These are phyloP conservation scores for Boletus huronensis DNA, from an alignment of 768 basidiomycete species.

Conservation along the genomic window DNA sequence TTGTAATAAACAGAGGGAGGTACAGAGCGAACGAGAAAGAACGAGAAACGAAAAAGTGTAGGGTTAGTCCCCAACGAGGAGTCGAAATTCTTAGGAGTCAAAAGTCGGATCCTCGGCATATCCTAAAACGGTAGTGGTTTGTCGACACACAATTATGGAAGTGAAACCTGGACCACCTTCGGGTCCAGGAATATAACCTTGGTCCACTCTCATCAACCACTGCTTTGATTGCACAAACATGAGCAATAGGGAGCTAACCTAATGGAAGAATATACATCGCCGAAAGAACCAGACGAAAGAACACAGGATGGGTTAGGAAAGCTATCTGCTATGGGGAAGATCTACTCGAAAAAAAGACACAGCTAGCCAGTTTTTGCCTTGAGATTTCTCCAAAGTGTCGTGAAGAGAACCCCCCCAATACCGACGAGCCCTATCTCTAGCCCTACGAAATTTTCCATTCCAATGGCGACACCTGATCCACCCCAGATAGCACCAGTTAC, in stretches of 20 bases:
- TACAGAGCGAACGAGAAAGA: too few species aligned
- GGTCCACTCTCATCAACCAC: neutral
- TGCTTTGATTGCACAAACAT: neutral
- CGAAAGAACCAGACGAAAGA: neutral
- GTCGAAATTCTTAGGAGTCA: too few species aligned
- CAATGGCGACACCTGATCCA: constrained; percentile 50
- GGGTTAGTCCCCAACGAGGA: too few species aligned
- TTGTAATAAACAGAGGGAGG: too few species aligned
- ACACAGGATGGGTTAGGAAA: neutral
- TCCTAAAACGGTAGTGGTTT: too few species aligned
- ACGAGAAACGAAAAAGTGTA: too few species aligned
- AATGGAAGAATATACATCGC: neutral
- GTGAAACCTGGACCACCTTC: too few species aligned
- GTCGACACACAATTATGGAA: too few species aligned
- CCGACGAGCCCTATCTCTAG: constrained; percentile 60
- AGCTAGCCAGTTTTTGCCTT: constrained; percentile 60
- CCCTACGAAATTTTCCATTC: constrained; percentile 59
- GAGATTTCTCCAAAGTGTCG: constrained; percentile 56
- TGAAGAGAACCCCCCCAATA: constrained; percentile 52
- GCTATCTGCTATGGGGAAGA: neutral
- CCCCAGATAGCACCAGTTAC: constrained; percentile 67
- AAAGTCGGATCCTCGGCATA: too few species aligned
- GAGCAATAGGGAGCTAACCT: neutral
- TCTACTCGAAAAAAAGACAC: neutral
- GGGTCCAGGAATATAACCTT: too few species aligned